A percentile compares a stretch with the other conserved stretches of the same genome.
These are phyloP conservation scores for Gomphus bonarii DNA, from an alignment of 1,284 basidiomycete species.

Conservation along the genomic window DNA sequence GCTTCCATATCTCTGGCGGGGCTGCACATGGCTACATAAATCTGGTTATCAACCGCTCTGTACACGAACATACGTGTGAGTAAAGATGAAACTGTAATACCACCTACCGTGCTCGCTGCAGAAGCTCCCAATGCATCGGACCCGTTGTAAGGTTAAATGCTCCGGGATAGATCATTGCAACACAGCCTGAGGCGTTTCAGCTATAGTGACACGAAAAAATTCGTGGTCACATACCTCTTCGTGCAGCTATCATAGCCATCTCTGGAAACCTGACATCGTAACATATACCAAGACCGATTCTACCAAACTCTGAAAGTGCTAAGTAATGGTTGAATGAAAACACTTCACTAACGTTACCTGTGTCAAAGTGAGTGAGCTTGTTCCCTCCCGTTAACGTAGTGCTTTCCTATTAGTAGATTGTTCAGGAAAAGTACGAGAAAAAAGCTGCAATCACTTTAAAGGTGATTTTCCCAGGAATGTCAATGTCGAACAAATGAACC, in stretches of 20 bases:
- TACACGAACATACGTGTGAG: neutral
- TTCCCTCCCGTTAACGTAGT: constrained; percentile 82
- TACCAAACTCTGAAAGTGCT: constrained; percentile 59
- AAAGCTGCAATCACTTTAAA: constrained; percentile 59
- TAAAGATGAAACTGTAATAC: neutral
- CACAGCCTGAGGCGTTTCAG: constrained; percentile 50
- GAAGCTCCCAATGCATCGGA: constrained; percentile 92
- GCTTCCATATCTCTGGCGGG: constrained; percentile 81
- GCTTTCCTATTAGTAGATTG: constrained; percentile 61
- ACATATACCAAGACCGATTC: constrained; percentile 86
- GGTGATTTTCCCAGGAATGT: constrained; percentile 92
- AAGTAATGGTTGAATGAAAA: neutral
- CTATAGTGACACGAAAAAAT: neutral
- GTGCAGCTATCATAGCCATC: constrained; percentile 83
- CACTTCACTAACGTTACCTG: constrained; percentile 39
- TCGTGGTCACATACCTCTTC: constrained; percentile 47
- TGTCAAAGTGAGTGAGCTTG: constrained; percentile 77
- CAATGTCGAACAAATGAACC: constrained; percentile 96
- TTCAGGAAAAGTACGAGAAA: neutral
- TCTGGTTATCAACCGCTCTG: constrained; percentile 93
- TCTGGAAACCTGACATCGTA: constrained; percentile 95
- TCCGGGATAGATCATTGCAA: constrained; percentile 84
- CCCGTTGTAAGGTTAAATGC: constrained; percentile 92
- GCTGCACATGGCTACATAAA: constrained; percentile 93
- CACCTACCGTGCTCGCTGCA: constrained; percentile 72